Conservation (phyloP, 1,284 basidiomycete species). For the Rhodofomes roseus region DNA sequence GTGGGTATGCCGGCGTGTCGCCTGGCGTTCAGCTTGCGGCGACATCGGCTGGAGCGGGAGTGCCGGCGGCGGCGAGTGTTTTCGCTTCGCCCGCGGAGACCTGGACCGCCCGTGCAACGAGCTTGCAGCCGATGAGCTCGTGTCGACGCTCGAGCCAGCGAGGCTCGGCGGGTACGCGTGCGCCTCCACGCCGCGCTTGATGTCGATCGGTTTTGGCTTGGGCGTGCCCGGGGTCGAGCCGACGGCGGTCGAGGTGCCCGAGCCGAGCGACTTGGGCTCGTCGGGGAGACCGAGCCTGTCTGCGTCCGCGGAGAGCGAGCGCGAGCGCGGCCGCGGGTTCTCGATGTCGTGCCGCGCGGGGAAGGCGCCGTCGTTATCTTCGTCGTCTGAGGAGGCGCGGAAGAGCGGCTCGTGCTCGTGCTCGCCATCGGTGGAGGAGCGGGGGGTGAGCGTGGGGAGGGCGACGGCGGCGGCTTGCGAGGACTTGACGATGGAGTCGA, state of each 20-base stretch:
- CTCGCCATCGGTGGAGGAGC: conserved; percentile 35
- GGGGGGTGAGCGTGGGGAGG: conserved; percentile 34
- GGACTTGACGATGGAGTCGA: conserved; percentile 82
- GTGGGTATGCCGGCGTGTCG: not conserved
- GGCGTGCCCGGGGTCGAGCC: conserved; percentile 31
- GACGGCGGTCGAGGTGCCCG: conserved; percentile 23
- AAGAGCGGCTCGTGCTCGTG: conserved; percentile 57
- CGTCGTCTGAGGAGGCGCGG: conserved; percentile 50
- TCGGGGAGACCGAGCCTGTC: conserved; percentile 14
- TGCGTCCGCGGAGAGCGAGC: conserved; percentile 24
- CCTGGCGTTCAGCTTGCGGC: not conserved
- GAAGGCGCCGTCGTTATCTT: conserved; percentile 34
- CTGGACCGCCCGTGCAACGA: not conserved
- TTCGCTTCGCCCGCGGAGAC: conserved; percentile 5
- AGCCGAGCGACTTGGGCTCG: conserved; percentile 30
- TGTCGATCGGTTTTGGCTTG: conserved; percentile 26
- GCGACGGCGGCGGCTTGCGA: conserved; percentile 31
- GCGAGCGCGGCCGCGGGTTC: conserved; percentile 30
- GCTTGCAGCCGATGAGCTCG: conserved; percentile 29
- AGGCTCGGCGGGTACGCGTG: conserved; percentile 64
- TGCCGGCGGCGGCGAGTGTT: conserved; percentile 5
- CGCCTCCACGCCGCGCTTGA: not conserved
- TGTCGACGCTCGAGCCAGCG: conserved; percentile 37
- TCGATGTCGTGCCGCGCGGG: conserved; percentile 43
- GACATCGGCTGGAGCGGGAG: conserved; percentile 1